These are phyloP conservation scores for Dryadomyces quercus-mongolicae DNA, from an alignment of 2,329 filamentous ascomycete genomes.

Conservation along the genomic window DNA sequence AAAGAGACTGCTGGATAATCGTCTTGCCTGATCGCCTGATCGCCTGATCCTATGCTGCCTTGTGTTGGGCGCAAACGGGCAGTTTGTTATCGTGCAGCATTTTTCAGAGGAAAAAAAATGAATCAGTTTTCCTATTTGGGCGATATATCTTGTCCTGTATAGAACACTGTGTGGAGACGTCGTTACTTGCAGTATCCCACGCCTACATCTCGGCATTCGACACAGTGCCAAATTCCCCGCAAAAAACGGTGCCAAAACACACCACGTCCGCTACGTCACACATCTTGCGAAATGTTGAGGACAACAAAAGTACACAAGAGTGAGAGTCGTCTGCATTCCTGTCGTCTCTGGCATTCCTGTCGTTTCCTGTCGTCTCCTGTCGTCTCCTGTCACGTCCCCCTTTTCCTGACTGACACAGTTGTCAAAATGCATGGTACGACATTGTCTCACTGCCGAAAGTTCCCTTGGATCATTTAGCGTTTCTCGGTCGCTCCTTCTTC, in stretches of 20 bases:
- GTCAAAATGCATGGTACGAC: too few species aligned
- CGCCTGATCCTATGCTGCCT: not conserved
- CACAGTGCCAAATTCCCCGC: not conserved
- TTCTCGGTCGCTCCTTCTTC: not conserved
- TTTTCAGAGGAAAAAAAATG: not conserved
- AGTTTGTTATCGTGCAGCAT: not conserved
- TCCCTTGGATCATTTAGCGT: not conserved
- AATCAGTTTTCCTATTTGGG: slow-evolving; percentile 6
- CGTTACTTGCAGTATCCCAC: not conserved
- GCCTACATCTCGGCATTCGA: not conserved
- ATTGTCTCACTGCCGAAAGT: too few species aligned
- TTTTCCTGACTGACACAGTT: too few species aligned
- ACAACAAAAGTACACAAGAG: not conserved
- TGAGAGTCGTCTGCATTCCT: not conserved
- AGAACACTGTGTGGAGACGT: slow-evolving; percentile 9
- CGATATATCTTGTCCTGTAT: not conserved
- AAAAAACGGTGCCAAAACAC: not conserved
- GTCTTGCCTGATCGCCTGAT: too few species aligned
- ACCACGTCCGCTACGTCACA: not conserved
- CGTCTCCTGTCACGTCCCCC: not conserved
- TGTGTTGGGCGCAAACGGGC: not conserved
- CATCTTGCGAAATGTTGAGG: too few species aligned
- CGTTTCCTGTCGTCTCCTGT: not conserved
- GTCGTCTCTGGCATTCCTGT: too few species aligned
- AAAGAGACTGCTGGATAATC: too few species aligned